Percentiles rank a stretch among this genome's conserved stretches.
Evolutionary conservation across 2,329 filamentous ascomycete species (phyloP).

Genomic region (Cadophora sp.): DNA sequence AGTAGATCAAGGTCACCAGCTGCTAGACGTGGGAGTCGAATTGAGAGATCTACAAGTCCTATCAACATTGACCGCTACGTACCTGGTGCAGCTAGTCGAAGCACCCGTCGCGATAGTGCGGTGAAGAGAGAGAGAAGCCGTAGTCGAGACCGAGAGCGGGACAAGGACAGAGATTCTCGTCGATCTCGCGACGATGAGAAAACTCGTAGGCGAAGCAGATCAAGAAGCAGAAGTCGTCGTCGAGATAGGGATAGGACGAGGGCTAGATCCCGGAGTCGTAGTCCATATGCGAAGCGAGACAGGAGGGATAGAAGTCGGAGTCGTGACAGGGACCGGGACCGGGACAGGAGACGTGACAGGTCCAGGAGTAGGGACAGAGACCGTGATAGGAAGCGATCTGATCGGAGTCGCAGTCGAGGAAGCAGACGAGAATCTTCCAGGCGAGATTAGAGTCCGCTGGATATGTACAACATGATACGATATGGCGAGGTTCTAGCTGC

Average conservation of each 20-base stretch:
- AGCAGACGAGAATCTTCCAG: constrained; percentile 18
- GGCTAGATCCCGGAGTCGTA: constrained; percentile 32
- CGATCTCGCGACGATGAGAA: constrained; percentile 30
- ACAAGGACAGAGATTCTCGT: constrained; percentile 33
- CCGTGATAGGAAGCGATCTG: constrained; percentile 30
- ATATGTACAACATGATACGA: constrained; percentile 7
- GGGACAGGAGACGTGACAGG: constrained; percentile 33
- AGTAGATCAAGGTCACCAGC: constrained; percentile 39
- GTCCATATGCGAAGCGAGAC: constrained; percentile 29
- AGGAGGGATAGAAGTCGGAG: constrained; percentile 36
- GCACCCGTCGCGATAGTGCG: constrained; percentile 37
- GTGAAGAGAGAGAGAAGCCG: constrained; percentile 40
- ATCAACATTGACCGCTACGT: constrained; percentile 46
- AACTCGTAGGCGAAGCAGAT: constrained; percentile 29
- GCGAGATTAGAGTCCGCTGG: neutral
- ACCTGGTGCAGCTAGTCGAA: constrained; percentile 37
- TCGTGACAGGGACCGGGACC: constrained; percentile 34
- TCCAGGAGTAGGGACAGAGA: constrained; percentile 33
- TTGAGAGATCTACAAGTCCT: constrained; percentile 44
- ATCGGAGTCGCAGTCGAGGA: constrained; percentile 22
- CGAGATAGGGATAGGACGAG: constrained; percentile 33
- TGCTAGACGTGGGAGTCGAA: constrained; percentile 39
- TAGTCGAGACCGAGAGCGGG: constrained; percentile 38
- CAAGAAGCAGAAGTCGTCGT: constrained; percentile 35
- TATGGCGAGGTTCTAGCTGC: neutral